phyloP scores from a whole-genome alignment of 371 early-diverging fungal species.

The Blyttiomyces sp. region DNA sequence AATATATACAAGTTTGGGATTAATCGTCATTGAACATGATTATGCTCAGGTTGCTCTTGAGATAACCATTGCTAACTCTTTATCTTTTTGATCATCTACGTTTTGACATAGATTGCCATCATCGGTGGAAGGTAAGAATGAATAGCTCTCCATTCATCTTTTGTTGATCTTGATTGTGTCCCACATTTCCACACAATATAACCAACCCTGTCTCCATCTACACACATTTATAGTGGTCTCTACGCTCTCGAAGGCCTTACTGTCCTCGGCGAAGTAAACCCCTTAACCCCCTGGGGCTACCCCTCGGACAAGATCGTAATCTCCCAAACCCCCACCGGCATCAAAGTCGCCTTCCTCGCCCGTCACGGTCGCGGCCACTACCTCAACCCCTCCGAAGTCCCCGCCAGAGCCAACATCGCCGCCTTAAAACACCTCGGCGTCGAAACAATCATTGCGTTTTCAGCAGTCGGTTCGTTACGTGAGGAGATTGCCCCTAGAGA shows the following conservation, averaged over 20 bases:
- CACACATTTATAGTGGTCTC: slow-evolving; percentile 66
- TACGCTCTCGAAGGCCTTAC: slow-evolving; percentile 86
- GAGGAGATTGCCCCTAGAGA: slow-evolving; percentile 92
- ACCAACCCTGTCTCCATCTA: not conserved
- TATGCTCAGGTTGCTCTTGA: no score
- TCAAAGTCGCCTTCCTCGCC: slow-evolving; percentile 92
- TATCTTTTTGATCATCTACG: no score
- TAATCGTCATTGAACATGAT: no score
- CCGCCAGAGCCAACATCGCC: slow-evolving; percentile 94
- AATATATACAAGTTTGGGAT: no score
- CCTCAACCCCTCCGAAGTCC: slow-evolving; percentile 88
- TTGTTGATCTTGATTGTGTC: not conserved
- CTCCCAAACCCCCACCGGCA: slow-evolving; percentile 64
- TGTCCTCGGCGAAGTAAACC: slow-evolving; percentile 77
- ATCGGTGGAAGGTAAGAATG: not conserved
- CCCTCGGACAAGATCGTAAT: slow-evolving; percentile 76
- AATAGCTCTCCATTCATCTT: not conserved
- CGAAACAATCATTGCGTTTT: slow-evolving; percentile 88
- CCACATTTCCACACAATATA: not conserved
- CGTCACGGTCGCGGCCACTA: slow-evolving; percentile 93
- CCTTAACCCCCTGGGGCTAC: slow-evolving; percentile 92
- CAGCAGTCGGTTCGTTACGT: slow-evolving; percentile 80
- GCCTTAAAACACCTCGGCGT: slow-evolving; percentile 93
- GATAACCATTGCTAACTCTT: no score
- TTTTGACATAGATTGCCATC: no score